Percentiles rank a stretch among this genome's conserved stretches.
These are phyloP conservation scores for Nicotiana sylvestris DNA, from an alignment of 257 asterid genomes.

Conservation along the genomic window DNA sequence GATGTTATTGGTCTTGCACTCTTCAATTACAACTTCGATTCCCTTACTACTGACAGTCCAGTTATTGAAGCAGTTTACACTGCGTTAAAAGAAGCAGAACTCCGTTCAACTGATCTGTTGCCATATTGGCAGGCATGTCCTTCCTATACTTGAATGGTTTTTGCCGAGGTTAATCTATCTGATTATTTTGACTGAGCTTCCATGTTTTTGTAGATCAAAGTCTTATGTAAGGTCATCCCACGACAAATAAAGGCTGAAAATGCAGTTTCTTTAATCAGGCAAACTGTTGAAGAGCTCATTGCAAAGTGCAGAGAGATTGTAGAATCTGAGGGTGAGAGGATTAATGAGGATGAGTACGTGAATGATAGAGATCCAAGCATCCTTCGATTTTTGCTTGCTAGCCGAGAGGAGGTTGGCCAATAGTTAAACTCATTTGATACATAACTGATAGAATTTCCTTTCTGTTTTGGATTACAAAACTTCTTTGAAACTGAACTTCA, in stretches of 20 bases:
- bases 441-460: not conserved
- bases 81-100: slow-evolving; percentile 89
- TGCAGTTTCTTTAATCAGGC: slow-evolving; percentile 73
- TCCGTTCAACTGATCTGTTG: slow-evolving; percentile 81
- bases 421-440: slow-evolving; percentile 6
- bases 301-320: slow-evolving; percentile 80
- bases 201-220: slow-evolving; percentile 49
- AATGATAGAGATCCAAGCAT: slow-evolving; percentile 87
- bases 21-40: slow-evolving; percentile 84
- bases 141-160: slow-evolving; percentile 13
- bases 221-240: slow-evolving; percentile 73
- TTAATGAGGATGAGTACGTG: slow-evolving; percentile 85
- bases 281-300: slow-evolving; percentile 83
- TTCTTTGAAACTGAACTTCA: not conserved
- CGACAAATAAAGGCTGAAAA: slow-evolving; percentile 86
- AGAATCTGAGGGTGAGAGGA: slow-evolving; percentile 87
- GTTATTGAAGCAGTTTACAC: slow-evolving; percentile 95
- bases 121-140: slow-evolving; percentile 91
- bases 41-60: slow-evolving; percentile 79
- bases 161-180: slow-evolving; percentile 9
- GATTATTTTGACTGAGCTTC: not conserved
- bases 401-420: slow-evolving; percentile 81
- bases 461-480: not conserved
- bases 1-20: slow-evolving; percentile 91
- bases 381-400: slow-evolving; percentile 95